Conservation (phyloP, 2,329 filamentous ascomycete species). For the Aspergillus chevalieri region DNA sequence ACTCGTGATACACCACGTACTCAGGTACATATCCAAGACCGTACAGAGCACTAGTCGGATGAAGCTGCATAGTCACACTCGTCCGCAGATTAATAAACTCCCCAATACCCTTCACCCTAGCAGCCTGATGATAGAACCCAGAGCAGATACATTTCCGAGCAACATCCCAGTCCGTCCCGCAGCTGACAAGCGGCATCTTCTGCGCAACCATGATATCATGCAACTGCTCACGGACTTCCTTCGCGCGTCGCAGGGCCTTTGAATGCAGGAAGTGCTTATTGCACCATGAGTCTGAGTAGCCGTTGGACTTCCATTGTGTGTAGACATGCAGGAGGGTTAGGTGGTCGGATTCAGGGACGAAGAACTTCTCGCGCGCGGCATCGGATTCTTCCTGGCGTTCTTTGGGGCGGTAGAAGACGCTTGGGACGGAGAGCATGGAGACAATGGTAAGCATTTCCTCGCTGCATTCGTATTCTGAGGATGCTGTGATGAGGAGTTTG, state of each 20-base stretch:
- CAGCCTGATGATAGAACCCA: conserved; percentile 96
- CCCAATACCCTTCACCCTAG: conserved; percentile 89
- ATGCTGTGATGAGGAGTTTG: conserved; percentile 88
- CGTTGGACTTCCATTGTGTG: conserved; percentile 88
- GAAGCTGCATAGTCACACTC: conserved; percentile 86
- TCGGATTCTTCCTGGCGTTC: conserved; percentile 96
- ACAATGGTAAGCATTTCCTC: conserved; percentile 99
- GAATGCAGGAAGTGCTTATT: conserved; percentile 86
- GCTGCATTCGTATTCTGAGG: conserved; percentile 82
- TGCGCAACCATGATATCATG: conserved; percentile 90
- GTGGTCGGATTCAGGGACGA: conserved; percentile 95
- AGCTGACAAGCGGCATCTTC: conserved; percentile 80
- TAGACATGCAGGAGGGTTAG: conserved; percentile 94
- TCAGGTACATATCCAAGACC: conserved; percentile 90
- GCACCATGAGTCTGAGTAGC: conserved; percentile 86
- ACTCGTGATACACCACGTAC: conserved; percentile 95
- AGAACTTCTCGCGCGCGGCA: conserved; percentile 92
- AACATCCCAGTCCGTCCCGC: conserved; percentile 94
- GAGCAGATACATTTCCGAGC: conserved; percentile 95
- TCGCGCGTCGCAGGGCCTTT: conserved; percentile 85
- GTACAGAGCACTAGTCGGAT: conserved; percentile 89
- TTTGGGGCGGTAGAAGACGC: conserved; percentile 93
- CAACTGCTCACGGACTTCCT: conserved; percentile 91
- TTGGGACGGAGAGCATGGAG: conserved; percentile 93
- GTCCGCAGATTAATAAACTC: conserved; percentile 97